Conservation (phyloP, 1,284 basidiomycete species). For the Boletus subluridellus region DNA sequence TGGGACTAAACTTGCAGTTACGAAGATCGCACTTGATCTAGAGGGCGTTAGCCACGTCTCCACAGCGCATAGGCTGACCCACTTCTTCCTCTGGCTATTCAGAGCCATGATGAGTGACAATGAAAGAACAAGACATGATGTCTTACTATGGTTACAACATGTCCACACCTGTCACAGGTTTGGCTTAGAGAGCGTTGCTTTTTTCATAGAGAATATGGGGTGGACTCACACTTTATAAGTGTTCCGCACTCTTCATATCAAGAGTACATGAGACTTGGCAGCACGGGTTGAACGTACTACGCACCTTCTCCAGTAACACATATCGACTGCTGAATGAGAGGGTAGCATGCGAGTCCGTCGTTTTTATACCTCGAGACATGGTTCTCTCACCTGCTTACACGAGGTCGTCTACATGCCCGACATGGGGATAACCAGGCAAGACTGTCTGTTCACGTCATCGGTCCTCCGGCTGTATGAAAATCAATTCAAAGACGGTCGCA, state of each 20-base stretch:
- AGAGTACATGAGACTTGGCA: constrained; percentile 6
- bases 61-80: constrained; percentile 9
- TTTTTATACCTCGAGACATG: constrained; percentile 31
- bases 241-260: constrained; percentile 45
- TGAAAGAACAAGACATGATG: constrained; percentile 2
- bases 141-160: constrained; percentile 53
- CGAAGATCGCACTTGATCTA: constrained; percentile 62
- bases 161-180: constrained; percentile 49
- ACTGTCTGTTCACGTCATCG: constrained; percentile 32
- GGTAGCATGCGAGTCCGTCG: constrained; percentile 7
- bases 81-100: constrained; percentile 64
- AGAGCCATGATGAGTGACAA: constrained; percentile 9
- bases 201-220: background rate
- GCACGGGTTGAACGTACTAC: constrained; percentile 1
- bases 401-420: constrained; percentile 18
- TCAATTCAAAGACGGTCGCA: constrained; percentile 32
- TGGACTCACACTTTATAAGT: constrained; percentile 44
- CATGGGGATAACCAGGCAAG: constrained; percentile 32
- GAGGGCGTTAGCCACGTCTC: constrained; percentile 12
- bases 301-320: constrained; percentile 47
- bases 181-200: constrained; percentile 6
- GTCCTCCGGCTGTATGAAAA: constrained; percentile 24
- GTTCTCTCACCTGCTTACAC: constrained; percentile 34
- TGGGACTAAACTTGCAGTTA: constrained; percentile 64
- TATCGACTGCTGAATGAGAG: constrained; percentile 24